A percentile compares a stretch with the other conserved stretches of the same genome.
Evolutionary conservation across 306 rosid genomes (phyloP).

Genomic region (Psophocarpus tetragonolobus): DNA sequence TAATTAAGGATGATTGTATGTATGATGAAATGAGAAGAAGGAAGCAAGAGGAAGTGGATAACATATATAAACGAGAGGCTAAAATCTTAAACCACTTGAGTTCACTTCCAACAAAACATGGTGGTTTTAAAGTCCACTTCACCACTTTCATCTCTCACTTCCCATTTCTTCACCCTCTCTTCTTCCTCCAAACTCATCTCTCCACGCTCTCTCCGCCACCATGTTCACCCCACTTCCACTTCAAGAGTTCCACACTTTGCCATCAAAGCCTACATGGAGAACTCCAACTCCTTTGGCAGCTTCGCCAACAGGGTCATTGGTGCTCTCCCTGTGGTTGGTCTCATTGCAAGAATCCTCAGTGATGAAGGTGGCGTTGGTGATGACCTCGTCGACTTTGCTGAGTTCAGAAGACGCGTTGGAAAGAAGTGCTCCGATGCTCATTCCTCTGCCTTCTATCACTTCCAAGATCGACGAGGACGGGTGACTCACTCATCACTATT

Average conservation of each 20-base stretch:
- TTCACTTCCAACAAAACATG: background rate
- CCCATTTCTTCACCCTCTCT: background rate
- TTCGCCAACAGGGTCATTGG: conserved; percentile 81
- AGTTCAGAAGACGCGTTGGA: conserved; percentile 86
- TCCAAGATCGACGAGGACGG: conserved; percentile 71
- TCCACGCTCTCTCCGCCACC: conserved; percentile 45
- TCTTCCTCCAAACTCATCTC: conserved; percentile 31
- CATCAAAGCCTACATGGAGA: conserved; percentile 75
- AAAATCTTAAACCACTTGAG: background rate
- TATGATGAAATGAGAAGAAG: background rate
- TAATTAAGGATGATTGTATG: too few species aligned
- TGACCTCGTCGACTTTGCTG: conserved; percentile 80
- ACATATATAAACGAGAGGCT: conserved; percentile 63
- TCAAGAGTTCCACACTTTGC: conserved; percentile 34
- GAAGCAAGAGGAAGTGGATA: background rate
- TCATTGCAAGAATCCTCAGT: conserved; percentile 73
- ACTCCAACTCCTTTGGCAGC: conserved; percentile 59
- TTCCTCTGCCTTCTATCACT: conserved; percentile 75
- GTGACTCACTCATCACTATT: conserved; percentile 45
- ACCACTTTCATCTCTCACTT: conserved; percentile 1
- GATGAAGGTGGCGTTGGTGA: conserved; percentile 92
- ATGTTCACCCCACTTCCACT: conserved; percentile 37
- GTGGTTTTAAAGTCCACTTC: conserved; percentile 23
- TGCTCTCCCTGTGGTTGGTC: conserved; percentile 81
- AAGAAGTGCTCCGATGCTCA: conserved; percentile 65